phyloP scores from a whole-genome alignment of 2,329 filamentous ascomycete genomes.

The Aspergillus clavatus region DNA sequence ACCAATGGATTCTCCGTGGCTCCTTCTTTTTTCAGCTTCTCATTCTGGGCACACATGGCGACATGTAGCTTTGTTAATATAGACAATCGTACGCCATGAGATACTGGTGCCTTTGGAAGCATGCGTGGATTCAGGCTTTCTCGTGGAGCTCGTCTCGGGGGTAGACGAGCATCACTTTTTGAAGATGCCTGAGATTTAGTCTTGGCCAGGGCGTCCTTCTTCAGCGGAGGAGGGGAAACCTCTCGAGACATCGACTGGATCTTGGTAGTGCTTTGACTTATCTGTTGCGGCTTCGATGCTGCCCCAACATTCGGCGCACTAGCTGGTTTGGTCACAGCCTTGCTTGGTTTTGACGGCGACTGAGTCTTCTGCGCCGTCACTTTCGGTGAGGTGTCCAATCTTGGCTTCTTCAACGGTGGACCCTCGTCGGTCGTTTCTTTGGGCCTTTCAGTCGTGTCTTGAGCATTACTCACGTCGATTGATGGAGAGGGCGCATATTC shows the following conservation, averaged over 20 bases:
- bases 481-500: slow-evolving; percentile 16
- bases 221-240: slow-evolving; percentile 29
- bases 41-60: slow-evolving; percentile 40
- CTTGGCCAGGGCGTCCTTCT: slow-evolving; percentile 6
- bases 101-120: slow-evolving; percentile 40
- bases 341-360: not conserved
- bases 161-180: slow-evolving; percentile 9
- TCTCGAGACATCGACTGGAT: slow-evolving; percentile 21
- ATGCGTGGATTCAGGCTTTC: slow-evolving; percentile 45
- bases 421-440: slow-evolving; percentile 1
- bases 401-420: slow-evolving; percentile 31
- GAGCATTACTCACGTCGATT: slow-evolving; percentile 15
- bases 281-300: slow-evolving; percentile 11
- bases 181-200: not conserved
- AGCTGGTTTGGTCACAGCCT: not conserved
- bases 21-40: slow-evolving; percentile 30
- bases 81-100: slow-evolving; percentile 37
- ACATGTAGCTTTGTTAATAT: slow-evolving; percentile 43
- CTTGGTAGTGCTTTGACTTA: slow-evolving; percentile 10
- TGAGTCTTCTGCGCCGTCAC: not conserved
- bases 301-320: not conserved
- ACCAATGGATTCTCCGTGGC: slow-evolving; percentile 30
- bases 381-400: slow-evolving; percentile 9
- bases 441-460: slow-evolving; percentile 4
- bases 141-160: slow-evolving; percentile 31